Percentiles rank a stretch among this genome's conserved stretches.
Evolutionary conservation across 129 eudicot genomes (phyloP).

Genomic region (Centaurea solstitialis): DNA sequence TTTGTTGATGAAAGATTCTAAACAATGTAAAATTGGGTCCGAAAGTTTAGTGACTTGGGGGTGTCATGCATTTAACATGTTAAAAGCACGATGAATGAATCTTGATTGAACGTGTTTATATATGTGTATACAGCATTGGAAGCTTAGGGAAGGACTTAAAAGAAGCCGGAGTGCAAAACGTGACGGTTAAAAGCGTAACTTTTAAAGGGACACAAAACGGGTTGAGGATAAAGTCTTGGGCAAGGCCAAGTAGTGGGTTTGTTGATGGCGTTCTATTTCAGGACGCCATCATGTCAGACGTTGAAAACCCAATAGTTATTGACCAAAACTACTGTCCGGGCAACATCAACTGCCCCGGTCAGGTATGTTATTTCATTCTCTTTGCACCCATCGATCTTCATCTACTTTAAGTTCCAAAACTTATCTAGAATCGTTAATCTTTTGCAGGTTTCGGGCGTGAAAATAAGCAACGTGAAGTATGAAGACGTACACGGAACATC

Average conservation of each 20-base stretch:
- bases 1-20: too few relatives aligned
- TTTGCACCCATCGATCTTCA: not conserved
- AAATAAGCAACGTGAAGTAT: slow-evolving; percentile 49
- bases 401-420: not conserved
- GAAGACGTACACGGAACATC: slow-evolving; percentile 59
- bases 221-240: slow-evolving; percentile 65
- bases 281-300: slow-evolving; percentile 45
- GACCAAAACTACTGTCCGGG: slow-evolving; percentile 66
- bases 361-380: slow-evolving; percentile 24
- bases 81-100: too few relatives aligned
- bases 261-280: slow-evolving; percentile 53
- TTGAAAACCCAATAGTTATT: slow-evolving; percentile 54
- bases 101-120: not conserved
- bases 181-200: slow-evolving; percentile 52
- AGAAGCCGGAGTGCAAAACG: slow-evolving; percentile 61
- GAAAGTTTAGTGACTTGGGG: too few relatives aligned
- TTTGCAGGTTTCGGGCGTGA: slow-evolving; percentile 43
- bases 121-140: slow-evolving; percentile 47
- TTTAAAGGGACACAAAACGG: slow-evolving; percentile 60
- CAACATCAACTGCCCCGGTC: slow-evolving; percentile 41
- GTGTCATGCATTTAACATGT: too few relatives aligned
- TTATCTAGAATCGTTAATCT: not conserved
- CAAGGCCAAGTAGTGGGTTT: slow-evolving; percentile 52
- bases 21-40: too few relatives aligned
- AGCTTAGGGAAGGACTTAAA: slow-evolving; percentile 50